Base-by-base conservation (phyloP, 225 moss, liverwort and hornwort genomes). In the Physcomitrium patens region DNA sequence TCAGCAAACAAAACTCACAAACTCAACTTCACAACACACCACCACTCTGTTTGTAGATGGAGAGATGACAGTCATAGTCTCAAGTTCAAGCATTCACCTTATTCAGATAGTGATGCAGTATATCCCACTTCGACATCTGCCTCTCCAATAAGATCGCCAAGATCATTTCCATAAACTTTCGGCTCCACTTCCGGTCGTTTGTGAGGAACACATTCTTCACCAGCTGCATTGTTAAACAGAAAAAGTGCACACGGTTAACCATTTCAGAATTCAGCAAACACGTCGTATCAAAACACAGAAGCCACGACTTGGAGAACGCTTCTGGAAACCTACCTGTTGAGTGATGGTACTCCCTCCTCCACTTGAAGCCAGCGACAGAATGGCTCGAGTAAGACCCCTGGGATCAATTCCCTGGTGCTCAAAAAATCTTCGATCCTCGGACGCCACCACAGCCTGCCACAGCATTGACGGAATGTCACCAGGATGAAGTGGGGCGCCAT, bases 321-420 rank as follows among this genome's bases (percentile, higher is more conserved):
- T 70, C 51, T 50, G 13, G 42, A 0, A 10, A 17, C 68, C 11
- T 7, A 91, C 94, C 87, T 95, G 97, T 80, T 99, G 97, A 43
- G 97, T 99, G 79, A 99, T 89, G 15, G 97, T 99, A 68, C 97
- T 99, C 14, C 97, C 97, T 46, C 97, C 97, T 85, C 97, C 97
- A 51, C 93, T 86, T 20, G 93, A 72, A 5, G 87, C 75, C 61
- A 93, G 72, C 53, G 94, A 88, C 70, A 93, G 50, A 56, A 99
- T 75, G 28, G 97, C 97, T 49, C 97, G 88, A 58, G 91, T 76
- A 42, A 99, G 76, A 24, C 97, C 94, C 62, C 81, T 74, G 9
- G 97, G 93, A 84, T 99, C 97, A 50, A 99, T 73, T 47, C 97
- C 97, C 41, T 83, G 93, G 59, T 99, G 97, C 86, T 93, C 86